phyloP scores from a whole-genome alignment of 1,139 yeast species.

The Debaryomyces psychrophilus region DNA sequence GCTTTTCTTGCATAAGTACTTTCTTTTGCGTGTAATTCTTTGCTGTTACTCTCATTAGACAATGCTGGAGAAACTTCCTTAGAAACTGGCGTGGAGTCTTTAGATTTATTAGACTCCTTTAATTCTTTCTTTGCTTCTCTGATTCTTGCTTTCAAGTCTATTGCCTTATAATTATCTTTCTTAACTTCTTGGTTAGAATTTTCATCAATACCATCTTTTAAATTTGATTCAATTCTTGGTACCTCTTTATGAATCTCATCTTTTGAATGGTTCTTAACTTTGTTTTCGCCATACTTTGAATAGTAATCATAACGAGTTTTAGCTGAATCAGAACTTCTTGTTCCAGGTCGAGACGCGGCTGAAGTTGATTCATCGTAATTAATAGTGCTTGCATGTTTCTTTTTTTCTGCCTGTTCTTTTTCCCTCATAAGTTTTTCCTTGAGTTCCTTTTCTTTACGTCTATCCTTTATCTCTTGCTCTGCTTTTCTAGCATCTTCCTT shows the following conservation, averaged over 20 bases:
- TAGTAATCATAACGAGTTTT: constrained; percentile 37
- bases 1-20: background rate
- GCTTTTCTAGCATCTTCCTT: constrained; percentile 24
- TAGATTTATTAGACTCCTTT: constrained; percentile 11
- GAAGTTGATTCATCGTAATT: constrained; percentile 27
- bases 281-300: constrained; percentile 26
- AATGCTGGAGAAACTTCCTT: constrained; percentile 10
- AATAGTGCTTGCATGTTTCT: constrained; percentile 15
- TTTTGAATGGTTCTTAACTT: constrained; percentile 10
- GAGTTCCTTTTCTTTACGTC: constrained; percentile 21
- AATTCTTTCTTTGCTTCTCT: constrained; percentile 30
- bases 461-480: constrained; percentile 20
- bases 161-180: constrained; percentile 10
- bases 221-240: constrained; percentile 8
- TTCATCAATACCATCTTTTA: constrained; percentile 9
- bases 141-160: constrained; percentile 25
- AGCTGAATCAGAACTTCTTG: constrained; percentile 23
- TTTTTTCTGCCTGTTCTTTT: constrained; percentile 17
- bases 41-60: constrained; percentile 1
- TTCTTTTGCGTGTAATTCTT: background rate
- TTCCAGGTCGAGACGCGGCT: constrained; percentile 23
- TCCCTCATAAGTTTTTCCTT: constrained; percentile 19
- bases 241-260: constrained; percentile 10
- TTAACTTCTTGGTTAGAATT: constrained; percentile 8
- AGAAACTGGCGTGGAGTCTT: constrained; percentile 2